Evolutionary conservation across 2,329 filamentous ascomycete genomes (phyloP), one percentile per base, ranked within the genome.

Genomic region (Pseudogymnoascus destructans): DNA sequence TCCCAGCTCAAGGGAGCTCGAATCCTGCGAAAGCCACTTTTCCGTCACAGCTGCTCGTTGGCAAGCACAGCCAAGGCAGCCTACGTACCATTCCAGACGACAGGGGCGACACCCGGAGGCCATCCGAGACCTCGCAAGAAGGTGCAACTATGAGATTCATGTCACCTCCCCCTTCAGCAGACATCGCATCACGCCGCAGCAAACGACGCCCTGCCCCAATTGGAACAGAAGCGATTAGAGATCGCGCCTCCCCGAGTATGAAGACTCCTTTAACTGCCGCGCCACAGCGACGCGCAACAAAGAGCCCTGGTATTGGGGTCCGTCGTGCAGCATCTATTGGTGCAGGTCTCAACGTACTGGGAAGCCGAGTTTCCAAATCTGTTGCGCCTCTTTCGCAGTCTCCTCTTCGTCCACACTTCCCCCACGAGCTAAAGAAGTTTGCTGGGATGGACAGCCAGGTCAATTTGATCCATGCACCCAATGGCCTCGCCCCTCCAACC

Each of bases 141-240:
- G 38, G 33, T 1, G 27, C 23, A n/a, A 42, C 38, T 1, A 42
- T 52, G 58, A 57, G 55, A 17, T 58, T 59, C 38, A 59, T 58
- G 58, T 58, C 38, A 2, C 58, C 58, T 40, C 58, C 58, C 5
- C 58, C 58, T 52, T 32, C 58, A 17, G 38, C 58, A 36, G 55
- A 59, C 11, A 58, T 59, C 10, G 58, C 58, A 10, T 36, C 58
- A 8, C 58, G 58, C 33, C 58, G 58, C 11, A 58, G 55, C n/a
- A 30, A 49, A 23, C 58, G 32, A 10, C 38, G 38, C 23, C 58
- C 58, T 11, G 40, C 55, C 3, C 38, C 30, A n/a, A 36, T 59
- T 38, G 55, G 55, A n/a, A 35, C 32, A 21, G 55, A 36, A 33
- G 27, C 17, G 11, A 32, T 58, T 21, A 38, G 55, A 57, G 46